A percentile compares a stretch with the other conserved stretches of the same genome.
phyloP scores from a whole-genome alignment of 2,329 filamentous ascomycete species.

The Cercospora nicotianae region DNA sequence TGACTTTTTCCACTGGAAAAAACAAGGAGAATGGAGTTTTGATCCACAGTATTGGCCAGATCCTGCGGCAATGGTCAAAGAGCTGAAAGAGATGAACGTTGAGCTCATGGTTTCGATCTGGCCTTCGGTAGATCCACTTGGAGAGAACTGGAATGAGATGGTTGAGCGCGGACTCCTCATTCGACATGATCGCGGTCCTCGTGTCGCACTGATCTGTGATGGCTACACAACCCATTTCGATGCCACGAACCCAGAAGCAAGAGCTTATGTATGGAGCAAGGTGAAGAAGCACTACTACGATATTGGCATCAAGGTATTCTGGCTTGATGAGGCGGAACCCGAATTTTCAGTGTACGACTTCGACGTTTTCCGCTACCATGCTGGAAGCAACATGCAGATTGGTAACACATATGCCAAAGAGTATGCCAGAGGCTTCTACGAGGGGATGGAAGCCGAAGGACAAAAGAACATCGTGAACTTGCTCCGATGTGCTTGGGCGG shows the following conservation, averaged over 20 bases:
- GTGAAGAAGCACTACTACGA: slow-evolving; percentile 61
- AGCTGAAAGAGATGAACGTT: slow-evolving; percentile 59
- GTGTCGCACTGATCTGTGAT: slow-evolving; percentile 55
- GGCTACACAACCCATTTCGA: slow-evolving; percentile 63
- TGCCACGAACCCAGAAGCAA: slow-evolving; percentile 61
- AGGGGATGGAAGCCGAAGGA: slow-evolving; percentile 56
- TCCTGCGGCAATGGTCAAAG: slow-evolving; percentile 64
- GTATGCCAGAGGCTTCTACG: slow-evolving; percentile 61
- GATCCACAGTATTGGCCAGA: slow-evolving; percentile 61
- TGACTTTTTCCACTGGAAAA: slow-evolving; percentile 68
- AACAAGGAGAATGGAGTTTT: slow-evolving; percentile 68
- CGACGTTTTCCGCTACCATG: slow-evolving; percentile 63
- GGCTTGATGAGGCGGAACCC: slow-evolving; percentile 69
- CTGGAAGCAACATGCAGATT: slow-evolving; percentile 55
- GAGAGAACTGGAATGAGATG: slow-evolving; percentile 64
- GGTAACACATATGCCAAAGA: slow-evolving; percentile 62
- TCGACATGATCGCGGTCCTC: slow-evolving; percentile 59
- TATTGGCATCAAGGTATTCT: slow-evolving; percentile 64
- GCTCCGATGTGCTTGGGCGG: slow-evolving; percentile 57
- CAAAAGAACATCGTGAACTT: slow-evolving; percentile 62
- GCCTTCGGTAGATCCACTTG: slow-evolving; percentile 63
- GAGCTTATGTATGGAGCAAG: slow-evolving; percentile 60
- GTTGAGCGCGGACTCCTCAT: slow-evolving; percentile 61
- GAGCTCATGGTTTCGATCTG: slow-evolving; percentile 70
- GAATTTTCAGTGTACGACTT: slow-evolving; percentile 67